A percentile compares a stretch with the other conserved stretches of the same genome.
Conservation (phyloP, 306 rosid species). For the Cucurbita ficifolia region DNA sequence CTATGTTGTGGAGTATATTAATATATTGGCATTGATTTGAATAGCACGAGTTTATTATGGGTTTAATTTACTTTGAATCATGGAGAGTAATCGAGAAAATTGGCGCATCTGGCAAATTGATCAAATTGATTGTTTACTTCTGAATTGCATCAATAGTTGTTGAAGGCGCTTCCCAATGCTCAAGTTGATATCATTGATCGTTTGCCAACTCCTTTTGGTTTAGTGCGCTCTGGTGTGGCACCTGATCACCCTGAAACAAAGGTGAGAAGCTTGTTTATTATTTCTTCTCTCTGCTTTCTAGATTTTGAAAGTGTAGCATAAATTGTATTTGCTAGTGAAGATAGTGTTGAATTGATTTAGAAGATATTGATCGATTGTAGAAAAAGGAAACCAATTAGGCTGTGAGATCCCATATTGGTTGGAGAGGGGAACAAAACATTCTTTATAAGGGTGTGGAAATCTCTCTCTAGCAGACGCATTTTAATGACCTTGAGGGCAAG, state of each 20-base stretch:
- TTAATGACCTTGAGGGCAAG: no score
- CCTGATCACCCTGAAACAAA: slow-evolving; percentile 98
- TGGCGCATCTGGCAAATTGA: neutral
- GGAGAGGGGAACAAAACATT: no score
- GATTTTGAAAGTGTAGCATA: neutral
- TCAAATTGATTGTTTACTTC: neutral
- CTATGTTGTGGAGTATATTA: neutral
- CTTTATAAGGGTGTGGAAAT: no score
- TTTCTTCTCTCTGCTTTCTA: neutral
- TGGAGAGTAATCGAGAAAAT: neutral
- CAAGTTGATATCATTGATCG: slow-evolving; percentile 77
- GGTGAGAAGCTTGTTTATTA: slow-evolving; percentile 20
- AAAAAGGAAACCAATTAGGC: neutral
- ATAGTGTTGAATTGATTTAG: neutral
- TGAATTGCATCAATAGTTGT: slow-evolving; percentile 30
- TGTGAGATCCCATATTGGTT: no score
- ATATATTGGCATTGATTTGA: neutral
- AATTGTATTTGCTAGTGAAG: neutral
- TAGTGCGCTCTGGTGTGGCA: slow-evolving; percentile 87
- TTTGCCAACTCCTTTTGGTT: slow-evolving; percentile 75
- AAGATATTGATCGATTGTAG: neutral
- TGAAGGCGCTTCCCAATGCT: slow-evolving; percentile 53
- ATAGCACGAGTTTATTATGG: neutral
- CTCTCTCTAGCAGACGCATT: no score
- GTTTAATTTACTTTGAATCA: neutral